These are phyloP conservation scores for Polyporus arcularius DNA, from an alignment of 768 basidiomycete genomes.

Conservation along the genomic window DNA sequence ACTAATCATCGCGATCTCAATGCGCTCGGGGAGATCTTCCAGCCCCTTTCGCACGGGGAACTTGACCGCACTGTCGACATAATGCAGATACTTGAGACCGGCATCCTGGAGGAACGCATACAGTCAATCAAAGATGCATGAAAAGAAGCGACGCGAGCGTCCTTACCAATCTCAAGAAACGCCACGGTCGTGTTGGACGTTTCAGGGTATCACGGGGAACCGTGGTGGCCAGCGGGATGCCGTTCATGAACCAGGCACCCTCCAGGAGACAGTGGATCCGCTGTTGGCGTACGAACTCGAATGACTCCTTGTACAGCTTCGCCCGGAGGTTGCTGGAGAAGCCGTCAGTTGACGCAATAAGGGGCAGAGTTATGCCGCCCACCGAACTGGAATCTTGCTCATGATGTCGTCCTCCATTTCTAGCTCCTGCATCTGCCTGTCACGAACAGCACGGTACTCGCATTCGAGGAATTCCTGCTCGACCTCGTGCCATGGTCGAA, in stretches of 20 bases:
- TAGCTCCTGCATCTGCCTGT: constrained; percentile 87
- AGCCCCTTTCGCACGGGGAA: constrained; percentile 77
- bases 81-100: constrained; percentile 79
- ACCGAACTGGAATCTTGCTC: constrained; percentile 86
- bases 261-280: constrained; percentile 85
- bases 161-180: constrained; percentile 80
- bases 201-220: constrained; percentile 51
- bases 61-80: constrained; percentile 78
- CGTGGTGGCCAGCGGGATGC: constrained; percentile 49
- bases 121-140: constrained; percentile 2
- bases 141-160: background rate
- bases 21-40: constrained; percentile 85
- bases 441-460: constrained; percentile 84
- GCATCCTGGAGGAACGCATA: constrained; percentile 56
- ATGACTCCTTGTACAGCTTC: constrained; percentile 87
- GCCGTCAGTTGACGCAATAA: background rate
- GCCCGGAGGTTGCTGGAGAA: constrained; percentile 70
- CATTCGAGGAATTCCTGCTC: constrained; percentile 78
- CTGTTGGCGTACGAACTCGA: constrained; percentile 87
- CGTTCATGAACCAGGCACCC: constrained; percentile 92
- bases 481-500: constrained; percentile 80
- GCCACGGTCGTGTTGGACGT: constrained; percentile 70
- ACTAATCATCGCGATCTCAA: constrained; percentile 77
- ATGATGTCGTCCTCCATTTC: constrained; percentile 87
- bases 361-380: constrained; percentile 26